A percentile compares a stretch with the other conserved stretches of the same genome.
Conservation (phyloP, 2,329 filamentous ascomycete species). For the Cladosporium oxysporum region DNA sequence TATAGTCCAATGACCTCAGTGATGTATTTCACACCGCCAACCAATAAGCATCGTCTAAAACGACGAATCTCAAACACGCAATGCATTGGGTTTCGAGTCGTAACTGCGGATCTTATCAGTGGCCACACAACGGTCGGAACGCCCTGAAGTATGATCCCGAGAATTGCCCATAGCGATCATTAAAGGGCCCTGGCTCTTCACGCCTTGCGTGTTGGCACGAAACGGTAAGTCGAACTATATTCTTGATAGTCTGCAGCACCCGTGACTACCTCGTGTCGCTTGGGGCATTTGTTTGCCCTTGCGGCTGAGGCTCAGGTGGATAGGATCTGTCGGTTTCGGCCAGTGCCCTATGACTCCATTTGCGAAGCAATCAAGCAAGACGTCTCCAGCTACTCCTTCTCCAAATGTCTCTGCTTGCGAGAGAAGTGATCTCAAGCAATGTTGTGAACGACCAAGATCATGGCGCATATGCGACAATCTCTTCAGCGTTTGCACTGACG, state of each 20-base stretch:
- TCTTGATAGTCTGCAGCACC: neutral
- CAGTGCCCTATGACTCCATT: neutral
- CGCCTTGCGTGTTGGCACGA: neutral
- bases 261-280: neutral
- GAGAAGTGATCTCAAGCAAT: neutral
- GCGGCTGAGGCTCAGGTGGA: neutral
- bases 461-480: neutral
- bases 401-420: neutral
- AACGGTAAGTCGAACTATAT: neutral
- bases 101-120: neutral
- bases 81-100: neutral
- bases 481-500: neutral
- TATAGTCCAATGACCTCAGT: neutral
- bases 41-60: neutral
- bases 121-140: neutral
- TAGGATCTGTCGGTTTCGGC: neutral
- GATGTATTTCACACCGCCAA: neutral
- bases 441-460: constrained; percentile 5
- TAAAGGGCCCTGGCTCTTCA: neutral
- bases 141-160: neutral
- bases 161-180: neutral
- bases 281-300: neutral
- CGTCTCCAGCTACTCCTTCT: neutral
- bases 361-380: neutral
- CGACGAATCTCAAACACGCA: neutral